Conservation (phyloP, 257 asterid species). For the Jaltomata sinuosa region DNA sequence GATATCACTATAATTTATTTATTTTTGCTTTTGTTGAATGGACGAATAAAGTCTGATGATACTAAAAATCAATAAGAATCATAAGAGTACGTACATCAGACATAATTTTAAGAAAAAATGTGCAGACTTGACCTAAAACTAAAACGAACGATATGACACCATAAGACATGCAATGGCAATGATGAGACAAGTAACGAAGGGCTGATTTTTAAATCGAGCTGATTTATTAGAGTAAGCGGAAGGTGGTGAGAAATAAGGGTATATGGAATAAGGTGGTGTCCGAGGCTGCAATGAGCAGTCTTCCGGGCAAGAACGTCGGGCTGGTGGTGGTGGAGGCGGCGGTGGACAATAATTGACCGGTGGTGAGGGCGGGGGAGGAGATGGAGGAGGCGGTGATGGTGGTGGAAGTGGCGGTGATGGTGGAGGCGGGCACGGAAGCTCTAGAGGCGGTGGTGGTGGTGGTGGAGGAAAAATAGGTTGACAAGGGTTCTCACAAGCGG, state of each 20-base stretch:
- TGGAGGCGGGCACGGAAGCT: not conserved
- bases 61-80: not conserved
- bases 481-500: slow-evolving; percentile 62
- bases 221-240: slow-evolving; percentile 17
- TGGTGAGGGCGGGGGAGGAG: slow-evolving; percentile 10
- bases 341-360: slow-evolving; percentile 28
- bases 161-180: not conserved
- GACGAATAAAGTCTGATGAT: not conserved
- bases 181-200: not conserved
- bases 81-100: not conserved
- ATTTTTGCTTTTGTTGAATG: not conserved
- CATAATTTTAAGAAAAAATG: not conserved
- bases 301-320: slow-evolving; percentile 16
- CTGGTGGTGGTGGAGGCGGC: slow-evolving; percentile 27
- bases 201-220: slow-evolving; percentile 6
- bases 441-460: slow-evolving; percentile 26
- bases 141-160: not conserved
- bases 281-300: slow-evolving; percentile 55
- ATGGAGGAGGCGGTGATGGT: not conserved
- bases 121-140: not conserved
- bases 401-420: not conserved
- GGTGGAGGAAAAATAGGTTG: slow-evolving; percentile 57
- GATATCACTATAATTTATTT: not conserved
- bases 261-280: slow-evolving; percentile 17
- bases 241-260: slow-evolving; percentile 14